Percentiles rank a stretch among this genome's conserved stretches.
These are phyloP conservation scores for Russula sp. DNA, from an alignment of 768 basidiomycete genomes.

Conservation along the genomic window DNA sequence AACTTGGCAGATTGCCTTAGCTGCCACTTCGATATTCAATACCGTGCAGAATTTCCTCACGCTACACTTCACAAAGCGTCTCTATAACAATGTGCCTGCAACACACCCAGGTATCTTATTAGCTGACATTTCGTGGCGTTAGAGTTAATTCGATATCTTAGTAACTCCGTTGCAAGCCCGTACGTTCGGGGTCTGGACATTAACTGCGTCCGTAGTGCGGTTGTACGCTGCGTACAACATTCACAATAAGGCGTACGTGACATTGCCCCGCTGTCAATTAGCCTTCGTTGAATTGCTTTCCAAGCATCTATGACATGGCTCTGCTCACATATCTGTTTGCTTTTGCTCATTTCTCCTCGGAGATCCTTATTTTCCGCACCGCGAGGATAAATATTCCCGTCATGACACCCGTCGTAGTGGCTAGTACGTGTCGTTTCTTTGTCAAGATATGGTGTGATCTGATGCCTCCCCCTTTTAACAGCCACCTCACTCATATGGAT, in stretches of 20 bases:
- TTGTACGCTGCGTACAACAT: conserved; percentile 88
- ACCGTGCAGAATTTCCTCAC: conserved; percentile 75
- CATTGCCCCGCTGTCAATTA: neutral
- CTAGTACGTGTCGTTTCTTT: conserved; percentile 54
- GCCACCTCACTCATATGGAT: conserved; percentile 77
- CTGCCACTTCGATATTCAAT: conserved; percentile 78
- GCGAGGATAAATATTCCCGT: conserved; percentile 53
- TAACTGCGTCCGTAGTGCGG: conserved; percentile 77
- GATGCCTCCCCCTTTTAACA: conserved; percentile 25
- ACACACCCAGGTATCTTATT: conserved; percentile 22
- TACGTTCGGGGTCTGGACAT: conserved; percentile 88
- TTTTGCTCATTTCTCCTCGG: conserved; percentile 82
- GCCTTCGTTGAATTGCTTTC: conserved; percentile 5
- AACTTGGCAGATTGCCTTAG: conserved; percentile 81
- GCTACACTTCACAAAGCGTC: conserved; percentile 63
- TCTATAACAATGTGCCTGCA: conserved; percentile 51
- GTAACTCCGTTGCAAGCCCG: conserved; percentile 84
- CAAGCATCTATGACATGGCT: conserved; percentile 87
- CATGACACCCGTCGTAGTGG: conserved; percentile 73
- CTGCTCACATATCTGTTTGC: conserved; percentile 86
- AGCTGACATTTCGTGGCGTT: neutral
- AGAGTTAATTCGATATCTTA: conserved; percentile 27
- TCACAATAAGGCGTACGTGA: conserved; percentile 63
- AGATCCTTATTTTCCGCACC: conserved; percentile 76
- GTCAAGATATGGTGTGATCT: neutral